These are phyloP conservation scores for Akanthomyces lecanii DNA, from an alignment of 2,329 filamentous ascomycete genomes.

Conservation along the genomic window DNA sequence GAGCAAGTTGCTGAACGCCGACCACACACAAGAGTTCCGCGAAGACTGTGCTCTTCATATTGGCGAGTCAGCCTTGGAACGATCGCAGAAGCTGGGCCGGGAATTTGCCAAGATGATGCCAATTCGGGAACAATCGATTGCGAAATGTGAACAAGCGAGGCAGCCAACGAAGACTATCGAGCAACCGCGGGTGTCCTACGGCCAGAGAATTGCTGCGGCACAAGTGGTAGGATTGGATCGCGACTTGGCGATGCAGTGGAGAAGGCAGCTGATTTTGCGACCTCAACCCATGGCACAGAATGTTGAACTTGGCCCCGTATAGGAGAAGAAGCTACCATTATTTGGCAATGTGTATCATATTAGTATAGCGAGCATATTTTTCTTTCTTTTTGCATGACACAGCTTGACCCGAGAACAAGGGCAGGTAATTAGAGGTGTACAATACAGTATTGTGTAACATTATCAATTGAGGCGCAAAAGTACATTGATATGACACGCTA, in stretches of 20 bases:
- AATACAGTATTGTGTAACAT: not conserved
- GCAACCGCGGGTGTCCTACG: too few relatives aligned
- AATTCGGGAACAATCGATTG: not conserved
- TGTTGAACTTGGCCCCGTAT: not conserved
- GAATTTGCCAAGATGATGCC: constrained; percentile 22
- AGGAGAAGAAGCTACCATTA: not conserved
- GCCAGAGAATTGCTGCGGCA: not conserved
- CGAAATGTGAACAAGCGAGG: not conserved
- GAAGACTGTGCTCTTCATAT: constrained; percentile 28
- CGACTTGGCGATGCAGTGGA: not conserved
- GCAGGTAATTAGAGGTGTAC: not conserved
- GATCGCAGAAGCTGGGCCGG: constrained; percentile 22
- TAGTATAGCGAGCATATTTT: constrained; percentile 7
- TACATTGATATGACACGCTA: not conserved
- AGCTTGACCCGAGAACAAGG: not conserved
- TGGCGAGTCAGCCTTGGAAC: constrained; percentile 21
- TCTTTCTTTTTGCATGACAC: not conserved
- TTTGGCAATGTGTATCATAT: not conserved
- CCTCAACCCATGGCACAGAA: not conserved
- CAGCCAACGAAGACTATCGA: not conserved
- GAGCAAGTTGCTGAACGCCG: constrained; percentile 32
- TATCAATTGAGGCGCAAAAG: not conserved
- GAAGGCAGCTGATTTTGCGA: not conserved
- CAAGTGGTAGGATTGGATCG: not conserved
- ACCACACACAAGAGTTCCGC: constrained; percentile 28